These are phyloP conservation scores for Yamagishiella unicocca DNA, from an alignment of 139 green algal species.

Conservation along the genomic window DNA sequence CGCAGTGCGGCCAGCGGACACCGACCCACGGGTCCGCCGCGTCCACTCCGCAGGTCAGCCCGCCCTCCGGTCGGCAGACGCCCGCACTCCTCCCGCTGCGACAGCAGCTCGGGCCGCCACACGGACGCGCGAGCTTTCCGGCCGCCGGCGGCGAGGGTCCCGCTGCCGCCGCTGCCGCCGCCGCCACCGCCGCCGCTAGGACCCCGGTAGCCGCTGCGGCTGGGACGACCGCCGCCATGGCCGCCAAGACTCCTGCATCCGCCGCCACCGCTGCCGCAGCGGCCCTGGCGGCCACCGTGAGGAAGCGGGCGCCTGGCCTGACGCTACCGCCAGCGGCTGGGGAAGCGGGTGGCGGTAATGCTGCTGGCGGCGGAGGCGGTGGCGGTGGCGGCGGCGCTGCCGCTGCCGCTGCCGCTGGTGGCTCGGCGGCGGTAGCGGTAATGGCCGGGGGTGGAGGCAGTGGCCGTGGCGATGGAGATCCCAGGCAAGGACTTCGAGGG, in stretches of 20 bases:
- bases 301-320: not conserved
- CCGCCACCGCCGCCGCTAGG: not conserved
- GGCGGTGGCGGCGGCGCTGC: not conserved
- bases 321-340: not conserved
- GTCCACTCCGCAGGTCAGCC: not conserved
- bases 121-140: too few relatives aligned
- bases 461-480: not conserved
- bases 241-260: not conserved
- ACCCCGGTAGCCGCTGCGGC: not conserved
- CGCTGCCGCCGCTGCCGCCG: too few relatives aligned
- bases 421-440: not conserved
- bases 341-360: not conserved
- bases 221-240: not conserved
- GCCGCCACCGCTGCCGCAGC: not conserved
- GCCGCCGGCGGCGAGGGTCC: too few relatives aligned
- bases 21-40: not conserved
- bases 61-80: not conserved
- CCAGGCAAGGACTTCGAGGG: too few relatives aligned
- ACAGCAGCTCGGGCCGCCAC: too few relatives aligned
- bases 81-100: not conserved
- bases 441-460: not conserved
- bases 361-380: too few relatives aligned
- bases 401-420: not conserved
- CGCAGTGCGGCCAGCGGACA: slow-evolving; percentile 21
- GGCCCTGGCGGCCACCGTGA: slow-evolving; percentile 1